Percentiles rank a stretch among this genome's conserved stretches.
phyloP scores from a whole-genome alignment of 768 basidiomycete species.

The Mycena kentingensis region DNA sequence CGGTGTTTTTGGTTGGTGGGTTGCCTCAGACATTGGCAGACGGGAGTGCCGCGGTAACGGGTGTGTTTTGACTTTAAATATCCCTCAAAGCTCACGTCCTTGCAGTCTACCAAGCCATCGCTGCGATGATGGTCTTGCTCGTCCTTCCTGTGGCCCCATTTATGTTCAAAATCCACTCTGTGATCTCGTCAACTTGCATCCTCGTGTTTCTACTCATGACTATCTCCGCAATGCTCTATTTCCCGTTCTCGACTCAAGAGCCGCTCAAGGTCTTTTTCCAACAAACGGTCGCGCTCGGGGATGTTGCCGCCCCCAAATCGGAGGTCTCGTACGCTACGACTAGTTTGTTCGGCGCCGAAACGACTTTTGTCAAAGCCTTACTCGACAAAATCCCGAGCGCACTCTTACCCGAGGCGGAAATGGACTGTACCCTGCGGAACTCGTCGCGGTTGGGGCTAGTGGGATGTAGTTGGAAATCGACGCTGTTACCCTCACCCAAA shows the following conservation, averaged over 20 bases:
- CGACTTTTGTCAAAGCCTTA: conserved; percentile 41
- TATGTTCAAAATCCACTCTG: conserved; percentile 48
- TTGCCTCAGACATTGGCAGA: conserved; percentile 63
- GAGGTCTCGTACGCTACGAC: conserved; percentile 40
- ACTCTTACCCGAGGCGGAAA: conserved; percentile 50
- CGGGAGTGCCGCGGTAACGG: conserved; percentile 50
- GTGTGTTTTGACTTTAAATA: conserved; percentile 38
- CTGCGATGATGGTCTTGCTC: conserved; percentile 50
- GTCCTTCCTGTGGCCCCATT: conserved; percentile 68
- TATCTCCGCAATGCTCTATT: conserved; percentile 44
- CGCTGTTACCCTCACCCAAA: conserved; percentile 42
- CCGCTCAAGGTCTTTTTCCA: conserved; percentile 76
- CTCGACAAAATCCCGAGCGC: conserved; percentile 45
- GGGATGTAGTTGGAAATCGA: conserved; percentile 50
- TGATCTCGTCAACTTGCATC: conserved; percentile 33
- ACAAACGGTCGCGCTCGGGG: conserved; percentile 54
- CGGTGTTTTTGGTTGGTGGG: conserved; percentile 46
- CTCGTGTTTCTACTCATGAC: conserved; percentile 47
- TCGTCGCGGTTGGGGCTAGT: conserved; percentile 38
- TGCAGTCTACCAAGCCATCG: conserved; percentile 53
- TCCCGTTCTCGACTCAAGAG: conserved; percentile 62
- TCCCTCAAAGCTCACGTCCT: conserved; percentile 1
- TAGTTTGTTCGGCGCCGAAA: conserved; percentile 43
- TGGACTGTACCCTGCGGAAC: conserved; percentile 30
- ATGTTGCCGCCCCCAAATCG: conserved; percentile 26